These are phyloP conservation scores for Chaetomidium leptoderma DNA, from an alignment of 495 filamentous ascomycete species.

Conservation along the genomic window DNA sequence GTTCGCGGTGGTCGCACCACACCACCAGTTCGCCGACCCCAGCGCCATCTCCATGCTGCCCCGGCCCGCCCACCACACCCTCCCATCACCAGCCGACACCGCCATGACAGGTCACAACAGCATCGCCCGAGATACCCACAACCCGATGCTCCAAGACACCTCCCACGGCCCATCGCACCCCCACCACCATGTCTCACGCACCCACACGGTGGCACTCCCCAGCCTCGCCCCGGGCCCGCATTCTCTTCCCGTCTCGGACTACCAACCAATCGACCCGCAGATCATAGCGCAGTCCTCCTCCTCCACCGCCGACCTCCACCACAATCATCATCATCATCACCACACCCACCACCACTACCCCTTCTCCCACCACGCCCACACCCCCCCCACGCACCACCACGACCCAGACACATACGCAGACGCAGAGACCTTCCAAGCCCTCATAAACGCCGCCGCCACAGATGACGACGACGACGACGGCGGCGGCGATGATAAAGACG, in stretches of 20 bases:
- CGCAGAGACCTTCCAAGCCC: slow-evolving; percentile 41
- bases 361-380: slow-evolving; percentile 19
- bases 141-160: slow-evolving; percentile 31
- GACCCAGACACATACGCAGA: slow-evolving; percentile 32
- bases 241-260: slow-evolving; percentile 18
- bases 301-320: slow-evolving; percentile 16
- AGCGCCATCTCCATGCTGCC: slow-evolving; percentile 31
- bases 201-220: slow-evolving; percentile 23
- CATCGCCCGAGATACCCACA: slow-evolving; percentile 17
- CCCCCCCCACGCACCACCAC: slow-evolving; percentile 18
- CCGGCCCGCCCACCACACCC: slow-evolving; percentile 19
- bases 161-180: slow-evolving; percentile 24
- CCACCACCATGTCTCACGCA: slow-evolving; percentile 10
- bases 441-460: slow-evolving; percentile 37
- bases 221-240: slow-evolving; percentile 17
- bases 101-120: slow-evolving; percentile 17
- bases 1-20: slow-evolving; percentile 26
- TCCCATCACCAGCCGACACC: slow-evolving; percentile 9
- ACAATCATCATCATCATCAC: slow-evolving; percentile 20
- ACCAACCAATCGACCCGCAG: slow-evolving; percentile 50
- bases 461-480: slow-evolving; percentile 18
- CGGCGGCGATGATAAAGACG: slow-evolving; percentile 8
- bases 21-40: slow-evolving; percentile 35
- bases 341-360: slow-evolving; percentile 27
- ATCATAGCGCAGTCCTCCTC: slow-evolving; percentile 41